Evolutionary conservation across 164 flowering plant genomes (phyloP).

Genomic region (Akebia trifoliata): DNA sequence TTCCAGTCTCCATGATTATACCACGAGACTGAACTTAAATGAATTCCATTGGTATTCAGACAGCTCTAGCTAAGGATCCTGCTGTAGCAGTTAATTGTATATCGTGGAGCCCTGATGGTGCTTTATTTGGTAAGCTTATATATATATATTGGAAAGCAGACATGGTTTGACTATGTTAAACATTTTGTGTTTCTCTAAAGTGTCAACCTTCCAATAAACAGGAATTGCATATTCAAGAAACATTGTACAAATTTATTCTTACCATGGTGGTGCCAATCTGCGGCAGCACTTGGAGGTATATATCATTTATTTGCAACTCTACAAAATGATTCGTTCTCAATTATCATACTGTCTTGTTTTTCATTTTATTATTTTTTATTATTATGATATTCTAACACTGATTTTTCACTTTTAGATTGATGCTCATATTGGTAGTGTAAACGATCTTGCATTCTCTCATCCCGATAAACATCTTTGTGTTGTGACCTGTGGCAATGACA

Average conservation of each 20-base stretch:
- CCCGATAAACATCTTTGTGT: slow-evolving; percentile 84
- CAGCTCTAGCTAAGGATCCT: slow-evolving; percentile 54
- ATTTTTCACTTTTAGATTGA: slow-evolving; percentile 28
- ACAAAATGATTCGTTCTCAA: background rate
- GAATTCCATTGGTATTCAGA: slow-evolving; percentile 41
- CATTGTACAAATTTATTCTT: slow-evolving; percentile 76
- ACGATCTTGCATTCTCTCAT: slow-evolving; percentile 81
- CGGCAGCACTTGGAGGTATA: slow-evolving; percentile 71
- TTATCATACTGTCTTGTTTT: too few species aligned
- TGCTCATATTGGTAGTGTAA: slow-evolving; percentile 93
- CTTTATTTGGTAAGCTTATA: slow-evolving; percentile 60
- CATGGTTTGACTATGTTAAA: background rate
- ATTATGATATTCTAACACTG: too few species aligned
- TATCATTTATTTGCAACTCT: background rate
- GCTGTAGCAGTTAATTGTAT: slow-evolving; percentile 72
- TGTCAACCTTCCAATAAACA: slow-evolving; percentile 16
- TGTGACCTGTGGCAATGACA: slow-evolving; percentile 90
- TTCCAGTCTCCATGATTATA: too few species aligned
- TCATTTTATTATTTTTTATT: too few species aligned
- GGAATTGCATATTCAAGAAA: slow-evolving; percentile 89
- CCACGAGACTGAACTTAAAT: too few species aligned
- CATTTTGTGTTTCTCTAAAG: too few species aligned
- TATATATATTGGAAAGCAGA: background rate
- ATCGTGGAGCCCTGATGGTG: slow-evolving; percentile 87
- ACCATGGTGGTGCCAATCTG: slow-evolving; percentile 58